These are phyloP conservation scores for Apiospora saccharicola DNA, from an alignment of 2,329 filamentous ascomycete species.

Conservation along the genomic window DNA sequence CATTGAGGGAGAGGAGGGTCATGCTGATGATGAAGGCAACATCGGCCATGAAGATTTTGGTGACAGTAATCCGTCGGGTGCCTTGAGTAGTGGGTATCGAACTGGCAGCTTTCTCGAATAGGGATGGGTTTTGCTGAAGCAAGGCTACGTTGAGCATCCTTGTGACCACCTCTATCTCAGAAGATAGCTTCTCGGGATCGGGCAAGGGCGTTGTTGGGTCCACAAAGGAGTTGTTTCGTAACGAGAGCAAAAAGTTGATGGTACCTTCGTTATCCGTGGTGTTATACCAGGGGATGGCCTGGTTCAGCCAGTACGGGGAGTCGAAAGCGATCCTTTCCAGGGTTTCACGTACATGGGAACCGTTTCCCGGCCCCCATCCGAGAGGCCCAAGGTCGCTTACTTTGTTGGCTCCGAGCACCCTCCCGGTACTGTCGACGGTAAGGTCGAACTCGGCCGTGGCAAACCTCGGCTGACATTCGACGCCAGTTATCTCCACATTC, in stretches of 20 bases:
- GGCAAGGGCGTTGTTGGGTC: neutral
- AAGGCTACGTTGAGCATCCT: neutral
- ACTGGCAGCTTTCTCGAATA: neutral
- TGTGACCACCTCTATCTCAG: fast-evolving
- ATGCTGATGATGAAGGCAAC: neutral
- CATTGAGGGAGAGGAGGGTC: neutral
- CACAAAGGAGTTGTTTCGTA: neutral
- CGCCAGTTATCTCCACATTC: neutral
- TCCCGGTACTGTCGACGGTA: neutral
- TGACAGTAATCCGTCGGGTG: neutral
- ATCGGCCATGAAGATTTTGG: slow-evolving; percentile 11
- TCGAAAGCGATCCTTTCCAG: neutral
- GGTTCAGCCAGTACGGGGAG: neutral
- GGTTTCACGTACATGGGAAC: neutral
- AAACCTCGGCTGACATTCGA: neutral
- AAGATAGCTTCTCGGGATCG: neutral
- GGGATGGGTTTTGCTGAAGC: neutral
- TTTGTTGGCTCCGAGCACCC: neutral
- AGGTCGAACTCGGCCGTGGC: neutral
- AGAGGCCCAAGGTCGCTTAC: neutral
- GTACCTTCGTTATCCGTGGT: neutral
- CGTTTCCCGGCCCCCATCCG: neutral
- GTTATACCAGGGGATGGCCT: neutral
- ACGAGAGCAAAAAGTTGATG: neutral
- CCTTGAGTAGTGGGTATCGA: neutral